Conservation (phyloP, 441 rosid species). For the Erodium texanum region DNA sequence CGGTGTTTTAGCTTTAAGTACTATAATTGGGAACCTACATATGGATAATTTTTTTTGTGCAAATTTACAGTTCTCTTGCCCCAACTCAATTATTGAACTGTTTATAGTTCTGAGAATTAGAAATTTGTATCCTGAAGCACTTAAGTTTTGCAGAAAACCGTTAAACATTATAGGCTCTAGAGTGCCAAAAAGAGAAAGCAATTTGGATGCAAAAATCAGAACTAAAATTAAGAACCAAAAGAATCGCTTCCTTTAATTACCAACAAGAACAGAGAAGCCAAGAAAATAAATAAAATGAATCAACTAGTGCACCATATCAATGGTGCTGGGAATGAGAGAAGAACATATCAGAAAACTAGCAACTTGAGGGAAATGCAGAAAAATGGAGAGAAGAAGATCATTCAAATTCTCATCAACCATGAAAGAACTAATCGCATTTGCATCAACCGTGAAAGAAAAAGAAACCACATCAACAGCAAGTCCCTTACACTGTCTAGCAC, state of each 20-base stretch:
- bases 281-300: neutral
- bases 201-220: neutral
- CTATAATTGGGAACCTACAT: too few species aligned
- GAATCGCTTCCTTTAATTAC: neutral
- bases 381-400: conserved; percentile 7
- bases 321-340: neutral
- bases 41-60: too few species aligned
- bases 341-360: neutral
- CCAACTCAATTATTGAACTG: too few species aligned
- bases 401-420: conserved; percentile 16
- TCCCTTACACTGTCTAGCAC: neutral
- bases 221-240: neutral
- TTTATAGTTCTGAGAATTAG: neutral
- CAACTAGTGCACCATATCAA: neutral
- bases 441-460: conserved; percentile 18
- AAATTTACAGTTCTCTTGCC: too few species aligned
- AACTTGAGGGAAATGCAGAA: neutral
- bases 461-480: conserved; percentile 5
- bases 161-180: neutral
- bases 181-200: too few species aligned
- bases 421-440: too few species aligned
- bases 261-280: too few species aligned
- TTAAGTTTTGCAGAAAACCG: neutral
- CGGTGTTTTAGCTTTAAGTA: too few species aligned
- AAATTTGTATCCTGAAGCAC: neutral